These are phyloP conservation scores for Houttuynia cordata DNA, from an alignment of 164 flowering plant genomes.

Conservation along the genomic window DNA sequence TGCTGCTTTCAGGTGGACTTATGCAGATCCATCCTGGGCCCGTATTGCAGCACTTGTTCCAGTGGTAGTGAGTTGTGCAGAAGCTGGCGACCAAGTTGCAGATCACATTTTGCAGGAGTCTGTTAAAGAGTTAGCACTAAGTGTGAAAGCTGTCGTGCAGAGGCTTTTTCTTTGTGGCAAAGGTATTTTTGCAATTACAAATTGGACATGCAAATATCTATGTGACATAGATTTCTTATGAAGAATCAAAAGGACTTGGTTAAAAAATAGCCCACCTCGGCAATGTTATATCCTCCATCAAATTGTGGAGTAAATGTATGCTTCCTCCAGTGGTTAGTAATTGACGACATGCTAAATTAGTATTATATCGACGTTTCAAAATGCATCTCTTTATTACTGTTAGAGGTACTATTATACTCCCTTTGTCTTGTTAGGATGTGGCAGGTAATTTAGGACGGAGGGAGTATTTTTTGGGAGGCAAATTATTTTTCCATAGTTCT, in stretches of 20 bases:
- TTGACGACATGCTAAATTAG: too few relatives aligned
- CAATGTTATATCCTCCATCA: too few relatives aligned
- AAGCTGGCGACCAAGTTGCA: constrained; percentile 79
- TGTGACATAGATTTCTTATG: background rate
- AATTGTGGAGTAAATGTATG: too few relatives aligned
- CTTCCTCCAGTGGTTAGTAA: too few relatives aligned
- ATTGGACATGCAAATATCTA: background rate
- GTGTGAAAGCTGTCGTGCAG: constrained; percentile 85
- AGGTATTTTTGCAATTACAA: constrained; percentile 31
- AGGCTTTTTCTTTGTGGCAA: constrained; percentile 68
- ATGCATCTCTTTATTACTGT: too few relatives aligned
- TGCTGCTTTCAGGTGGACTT: constrained; percentile 63
- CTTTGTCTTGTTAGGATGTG: too few relatives aligned
- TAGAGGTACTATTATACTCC: too few relatives aligned
- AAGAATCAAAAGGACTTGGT: background rate
- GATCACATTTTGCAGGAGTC: constrained; percentile 51
- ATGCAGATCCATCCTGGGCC: constrained; percentile 98
- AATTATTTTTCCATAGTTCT: too few relatives aligned
- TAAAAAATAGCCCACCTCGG: too few relatives aligned
- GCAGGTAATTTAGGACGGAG: too few relatives aligned
- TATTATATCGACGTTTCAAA: too few relatives aligned
- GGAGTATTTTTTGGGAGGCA: too few relatives aligned
- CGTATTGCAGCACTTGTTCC: constrained; percentile 97
- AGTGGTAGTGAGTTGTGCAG: constrained; percentile 79
- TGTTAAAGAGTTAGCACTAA: constrained; percentile 66